Evolutionary conservation across 148 eudicot species (phyloP), one percentile per base, ranked within the genome.

Genomic region (Diospyros kaki): DNA sequence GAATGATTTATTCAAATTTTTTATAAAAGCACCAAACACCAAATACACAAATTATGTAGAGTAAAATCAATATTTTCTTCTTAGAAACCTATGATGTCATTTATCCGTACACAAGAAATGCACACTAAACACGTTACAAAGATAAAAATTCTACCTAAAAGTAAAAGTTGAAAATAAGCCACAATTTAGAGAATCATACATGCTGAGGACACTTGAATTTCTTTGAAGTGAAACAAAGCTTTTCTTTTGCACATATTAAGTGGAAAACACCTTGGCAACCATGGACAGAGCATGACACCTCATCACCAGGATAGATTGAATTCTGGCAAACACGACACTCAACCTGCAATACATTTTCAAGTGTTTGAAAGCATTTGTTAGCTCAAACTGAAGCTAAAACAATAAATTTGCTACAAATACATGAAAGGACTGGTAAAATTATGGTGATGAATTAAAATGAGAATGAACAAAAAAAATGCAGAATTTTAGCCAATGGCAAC

Each of bases 201-300:
- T 94, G 98, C 71, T 90, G 97, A 74, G 90, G 96, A 80, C 98
- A 92, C 84, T 90, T 92, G 69, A 87, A 87, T 68, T 82, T 86
- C 81, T 84, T 86, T 43, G 78, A 73, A 8, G 85, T 74, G 41
- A 75, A 77, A 46, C 74, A 75, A 69, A 80, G 77, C 17, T 75
- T 80, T 61, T 83, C 78, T 85, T 77, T 85, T 42, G 85, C 89
- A 78, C 98, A 94, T 82, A 55, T 68, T 42, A 83, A 79, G 83
- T 94, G 98, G 69, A 83, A 92, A 59, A 78, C 79, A 67, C 75
- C 78, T 71, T 58, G 78, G 77, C 98, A 94, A 53, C 82, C 89
- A 66, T 84, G 86, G 39, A 92, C 88, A 44, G 87, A 76, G 83
- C 98, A 94, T 40, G 78, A 75, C 78, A 90, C 65, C 84, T 81